Evolutionary conservation across 106 monocot genomes (phyloP).

Genomic region (Dioscorea zingiberensis): DNA sequence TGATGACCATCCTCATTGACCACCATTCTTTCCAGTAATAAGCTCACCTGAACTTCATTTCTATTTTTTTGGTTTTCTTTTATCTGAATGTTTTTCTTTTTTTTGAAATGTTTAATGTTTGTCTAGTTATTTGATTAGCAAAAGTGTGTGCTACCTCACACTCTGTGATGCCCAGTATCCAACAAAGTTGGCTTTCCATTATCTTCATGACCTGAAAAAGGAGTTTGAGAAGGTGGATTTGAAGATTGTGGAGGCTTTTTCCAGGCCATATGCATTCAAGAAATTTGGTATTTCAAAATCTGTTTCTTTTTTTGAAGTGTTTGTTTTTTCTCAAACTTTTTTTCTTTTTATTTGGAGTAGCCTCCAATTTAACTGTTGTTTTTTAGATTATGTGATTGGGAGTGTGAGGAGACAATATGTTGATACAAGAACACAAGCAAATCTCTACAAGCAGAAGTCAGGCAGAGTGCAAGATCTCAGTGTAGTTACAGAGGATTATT

Average conservation of each 20-base stretch:
- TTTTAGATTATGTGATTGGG: constrained; percentile 2
- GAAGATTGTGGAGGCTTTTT: neutral
- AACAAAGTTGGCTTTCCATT: constrained; percentile 7
- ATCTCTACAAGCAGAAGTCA: neutral
- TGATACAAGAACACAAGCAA: constrained; percentile 6
- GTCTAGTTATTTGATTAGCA: neutral
- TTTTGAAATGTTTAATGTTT: neutral
- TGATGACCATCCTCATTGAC: neutral
- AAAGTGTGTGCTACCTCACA: neutral
- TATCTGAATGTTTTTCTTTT: neutral
- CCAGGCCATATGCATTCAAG: constrained; percentile 3
- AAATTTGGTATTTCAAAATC: neutral
- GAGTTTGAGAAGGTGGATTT: constrained; percentile 10
- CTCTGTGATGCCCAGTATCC: constrained; percentile 2
- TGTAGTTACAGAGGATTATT: neutral
- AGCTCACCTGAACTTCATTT: neutral
- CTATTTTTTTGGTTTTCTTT: neutral
- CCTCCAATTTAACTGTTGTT: neutral
- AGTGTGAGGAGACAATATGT: neutral
- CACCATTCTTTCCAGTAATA: constrained; percentile 5
- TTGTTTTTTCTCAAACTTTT: too few species aligned
- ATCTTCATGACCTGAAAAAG: neutral
- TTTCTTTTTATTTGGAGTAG: too few species aligned
- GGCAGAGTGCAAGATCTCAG: neutral
- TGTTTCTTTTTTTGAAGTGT: too few species aligned